Percentiles rank a stretch among this genome's conserved stretches.
These are phyloP conservation scores for Evernia prunastri DNA, from an alignment of 495 filamentous ascomycete species.

Conservation along the genomic window DNA sequence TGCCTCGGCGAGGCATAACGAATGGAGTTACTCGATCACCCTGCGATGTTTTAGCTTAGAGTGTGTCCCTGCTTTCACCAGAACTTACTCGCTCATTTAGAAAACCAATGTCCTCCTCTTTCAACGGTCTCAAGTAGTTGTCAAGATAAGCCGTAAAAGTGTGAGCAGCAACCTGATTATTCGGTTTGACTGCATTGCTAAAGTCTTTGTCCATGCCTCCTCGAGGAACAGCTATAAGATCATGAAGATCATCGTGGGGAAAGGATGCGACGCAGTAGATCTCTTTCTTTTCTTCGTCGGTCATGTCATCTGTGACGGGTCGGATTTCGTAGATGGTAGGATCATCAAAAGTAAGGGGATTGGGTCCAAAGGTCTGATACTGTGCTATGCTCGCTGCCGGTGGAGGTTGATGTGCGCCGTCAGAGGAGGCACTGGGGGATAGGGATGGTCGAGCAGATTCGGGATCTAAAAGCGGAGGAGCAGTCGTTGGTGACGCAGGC, in stretches of 20 bases:
- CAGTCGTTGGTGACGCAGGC: conserved; percentile 42
- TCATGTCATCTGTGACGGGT: conserved; percentile 62
- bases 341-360: conserved; percentile 86
- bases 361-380: conserved; percentile 78
- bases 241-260: conserved; percentile 67
- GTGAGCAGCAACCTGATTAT: conserved; percentile 83
- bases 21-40: conserved; percentile 80
- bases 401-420: conserved; percentile 65
- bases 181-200: conserved; percentile 77
- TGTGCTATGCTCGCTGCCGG: conserved; percentile 69
- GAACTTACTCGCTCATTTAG: conserved; percentile 65
- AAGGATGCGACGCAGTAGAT: conserved; percentile 84
- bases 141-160: conserved; percentile 87
- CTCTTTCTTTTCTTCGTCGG: conserved; percentile 70
- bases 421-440: conserved; percentile 54
- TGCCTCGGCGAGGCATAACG: conserved; percentile 77
- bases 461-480: conserved; percentile 36
- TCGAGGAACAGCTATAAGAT: conserved; percentile 62
- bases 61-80: background rate
- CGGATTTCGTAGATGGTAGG: conserved; percentile 93
- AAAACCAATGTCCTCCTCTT: conserved; percentile 92
- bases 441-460: conserved; percentile 46
- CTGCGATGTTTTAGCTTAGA: conserved; percentile 24
- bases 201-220: conserved; percentile 85
- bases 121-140: conserved; percentile 81